Base-by-base conservation (phyloP, 1,284 basidiomycete genomes). In the Coniophora puteana region DNA sequence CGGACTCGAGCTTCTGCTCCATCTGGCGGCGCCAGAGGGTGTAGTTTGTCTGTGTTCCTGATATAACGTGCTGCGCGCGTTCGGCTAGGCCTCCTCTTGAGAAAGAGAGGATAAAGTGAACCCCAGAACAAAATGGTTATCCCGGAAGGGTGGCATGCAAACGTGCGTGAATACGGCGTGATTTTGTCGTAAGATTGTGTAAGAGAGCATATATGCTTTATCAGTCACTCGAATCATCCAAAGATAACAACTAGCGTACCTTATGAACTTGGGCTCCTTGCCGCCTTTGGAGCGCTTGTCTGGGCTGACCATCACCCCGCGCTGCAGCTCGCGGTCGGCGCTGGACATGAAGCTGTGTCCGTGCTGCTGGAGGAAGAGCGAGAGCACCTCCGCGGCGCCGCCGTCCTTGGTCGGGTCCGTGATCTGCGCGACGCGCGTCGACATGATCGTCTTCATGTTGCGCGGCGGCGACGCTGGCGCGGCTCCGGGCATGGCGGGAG, bases 41-140 rank as follows among this genome's bases (percentile, higher is more conserved):
- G 23, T 72, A 60, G 11, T 67, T 61, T 1, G 72, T 76, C 13
- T 62, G 62, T 11, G 60, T 51, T 14, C 65, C 66, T 13, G 63
- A 52, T 27, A 74, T 66, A 24, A 63, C 51, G 10, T 63, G 55
- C 13, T 66, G 61, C 1, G 74, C 68, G 8, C 65, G 65, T 33
- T 71, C 70, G 0, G 76, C 78, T 6, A 80, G 48, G 1, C 76
- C 76, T 12, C 71, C 72, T 22, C 77, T 76, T 40, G n/a, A n/a
- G n/a, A n/a, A n/a, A n/a, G n/a, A n/a, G n/a, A n/a, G 22, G n/a
- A n/a, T n/a, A n/a, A n/a, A 10, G 26, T 14, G 26, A 10, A 27
- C 26, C 10, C 26, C 10, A 27, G 10, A 31, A 13, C 38, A 30
- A 39, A 11, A n/a, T 22, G 14, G n/a, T 41, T 33, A 11, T 32